A percentile compares a stretch with the other conserved stretches of the same genome.
phyloP scores from a whole-genome alignment of 371 early-diverging fungal species.

The Coemansia sp. region DNA sequence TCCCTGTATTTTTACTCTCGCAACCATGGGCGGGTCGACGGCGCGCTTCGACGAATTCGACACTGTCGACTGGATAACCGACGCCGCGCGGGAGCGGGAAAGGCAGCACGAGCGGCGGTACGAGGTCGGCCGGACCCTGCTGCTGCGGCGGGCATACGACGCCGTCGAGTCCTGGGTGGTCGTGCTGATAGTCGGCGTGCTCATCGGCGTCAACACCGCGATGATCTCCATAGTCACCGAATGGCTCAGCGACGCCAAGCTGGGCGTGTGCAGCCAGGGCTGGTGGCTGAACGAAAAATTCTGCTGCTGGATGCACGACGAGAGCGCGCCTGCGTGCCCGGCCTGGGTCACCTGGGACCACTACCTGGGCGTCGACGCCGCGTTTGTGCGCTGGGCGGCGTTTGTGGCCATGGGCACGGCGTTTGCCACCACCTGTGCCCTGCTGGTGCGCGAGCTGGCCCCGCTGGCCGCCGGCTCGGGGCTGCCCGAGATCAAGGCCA shows the following conservation, averaged over 20 bases:
- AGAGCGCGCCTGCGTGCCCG: slow-evolving; percentile 11
- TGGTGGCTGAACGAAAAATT: slow-evolving; percentile 85
- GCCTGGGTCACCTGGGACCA: slow-evolving; percentile 63
- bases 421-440: slow-evolving; percentile 52
- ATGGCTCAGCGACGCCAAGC: slow-evolving; percentile 78
- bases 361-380: slow-evolving; percentile 38
- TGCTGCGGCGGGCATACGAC: background rate
- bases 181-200: slow-evolving; percentile 68
- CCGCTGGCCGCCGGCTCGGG: slow-evolving; percentile 82
- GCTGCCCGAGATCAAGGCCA: slow-evolving; percentile 86
- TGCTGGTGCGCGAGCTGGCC: slow-evolving; percentile 65
- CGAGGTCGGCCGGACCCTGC: background rate
- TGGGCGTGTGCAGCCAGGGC: slow-evolving; percentile 82
- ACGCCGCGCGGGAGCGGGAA: slow-evolving; percentile 76
- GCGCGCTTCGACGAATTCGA: slow-evolving; percentile 82
- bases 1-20: too few species aligned
- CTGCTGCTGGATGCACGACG: slow-evolving; percentile 79
- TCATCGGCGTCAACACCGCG: slow-evolving; percentile 75
- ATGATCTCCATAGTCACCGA: slow-evolving; percentile 78
- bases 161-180: slow-evolving; percentile 76
- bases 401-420: slow-evolving; percentile 29
- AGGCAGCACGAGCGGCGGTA: too few species aligned
- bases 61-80: slow-evolving; percentile 92
- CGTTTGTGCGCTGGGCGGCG: slow-evolving; percentile 39
- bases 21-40: slow-evolving; percentile 10